Evolutionary conservation across 83 land plant species (phyloP).

Genomic region (Thuja plicata): DNA sequence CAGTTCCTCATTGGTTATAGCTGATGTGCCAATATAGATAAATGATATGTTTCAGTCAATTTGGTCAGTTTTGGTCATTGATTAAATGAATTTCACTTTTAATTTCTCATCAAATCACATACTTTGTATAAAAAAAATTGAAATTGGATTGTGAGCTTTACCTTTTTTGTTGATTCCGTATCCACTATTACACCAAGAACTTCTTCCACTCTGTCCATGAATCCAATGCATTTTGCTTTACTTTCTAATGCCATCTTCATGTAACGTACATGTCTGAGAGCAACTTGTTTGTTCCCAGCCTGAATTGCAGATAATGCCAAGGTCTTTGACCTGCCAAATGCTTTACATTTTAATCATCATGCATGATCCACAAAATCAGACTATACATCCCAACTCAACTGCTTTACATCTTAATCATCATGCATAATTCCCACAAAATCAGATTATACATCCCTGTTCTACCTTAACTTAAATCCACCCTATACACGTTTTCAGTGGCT

Average conservation of each 20-base stretch:
- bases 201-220: slow-evolving; percentile 68
- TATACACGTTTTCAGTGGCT: neutral
- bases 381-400: neutral
- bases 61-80: neutral
- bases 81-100: neutral
- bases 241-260: slow-evolving; percentile 35
- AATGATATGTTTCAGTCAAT: neutral
- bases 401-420: neutral
- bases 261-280: slow-evolving; percentile 56
- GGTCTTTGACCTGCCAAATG: slow-evolving; percentile 45
- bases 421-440: neutral
- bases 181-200: slow-evolving; percentile 53
- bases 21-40: neutral
- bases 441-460: neutral
- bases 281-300: slow-evolving; percentile 58
- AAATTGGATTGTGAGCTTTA: slow-evolving; percentile 15
- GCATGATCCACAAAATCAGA: neutral
- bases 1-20: neutral
- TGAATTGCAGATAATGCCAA: slow-evolving; percentile 39
- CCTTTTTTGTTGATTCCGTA: slow-evolving; percentile 85
- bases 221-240: slow-evolving; percentile 45
- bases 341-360: neutral
- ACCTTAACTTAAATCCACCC: neutral
- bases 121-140: neutral
- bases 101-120: neutral